phyloP scores from a whole-genome alignment of 2,329 filamentous ascomycete genomes.

The Fusarium brachygibbosum region DNA sequence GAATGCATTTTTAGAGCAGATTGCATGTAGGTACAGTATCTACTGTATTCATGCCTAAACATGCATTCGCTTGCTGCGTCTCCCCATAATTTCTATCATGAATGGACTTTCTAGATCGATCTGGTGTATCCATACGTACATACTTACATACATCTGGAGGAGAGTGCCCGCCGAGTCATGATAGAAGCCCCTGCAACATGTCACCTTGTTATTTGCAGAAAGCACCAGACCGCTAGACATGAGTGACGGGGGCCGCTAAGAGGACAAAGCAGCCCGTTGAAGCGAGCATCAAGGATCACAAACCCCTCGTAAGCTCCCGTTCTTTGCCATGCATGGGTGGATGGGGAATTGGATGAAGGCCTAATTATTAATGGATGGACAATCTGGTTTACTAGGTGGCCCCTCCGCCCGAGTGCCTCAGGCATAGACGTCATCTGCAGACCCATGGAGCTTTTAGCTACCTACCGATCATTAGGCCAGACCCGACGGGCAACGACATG shows the following conservation, averaged over 20 bases:
- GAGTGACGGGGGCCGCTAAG: constrained; percentile 34
- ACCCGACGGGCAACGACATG: neutral
- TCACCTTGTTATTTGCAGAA: constrained; percentile 47
- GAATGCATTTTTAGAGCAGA: neutral
- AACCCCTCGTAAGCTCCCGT: neutral
- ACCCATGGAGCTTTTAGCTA: constrained; percentile 1
- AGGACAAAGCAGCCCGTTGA: constrained; percentile 17
- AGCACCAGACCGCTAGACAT: constrained; percentile 44
- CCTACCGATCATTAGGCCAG: neutral
- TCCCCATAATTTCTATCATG: constrained; percentile 6
- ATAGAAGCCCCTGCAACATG: constrained; percentile 41
- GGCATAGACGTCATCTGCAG: constrained; percentile 27
- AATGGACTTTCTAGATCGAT: constrained; percentile 24
- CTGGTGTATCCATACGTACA: neutral
- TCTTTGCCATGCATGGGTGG: neutral
- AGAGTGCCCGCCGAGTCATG: constrained; percentile 32
- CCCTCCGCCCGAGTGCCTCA: constrained; percentile 28
- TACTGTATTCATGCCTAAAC: constrained; percentile 6
- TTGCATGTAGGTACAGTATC: neutral
- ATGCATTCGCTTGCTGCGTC: neutral
- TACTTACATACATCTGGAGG: constrained; percentile 4
- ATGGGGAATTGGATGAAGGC: neutral
- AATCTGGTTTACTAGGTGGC: constrained; percentile 1
- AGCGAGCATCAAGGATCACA: constrained; percentile 6
- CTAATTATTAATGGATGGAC: neutral